A percentile compares a stretch with the other conserved stretches of the same genome.
Evolutionary conservation across 2,329 filamentous ascomycete species (phyloP).

Genomic region (Pestalotiopsis sp.): DNA sequence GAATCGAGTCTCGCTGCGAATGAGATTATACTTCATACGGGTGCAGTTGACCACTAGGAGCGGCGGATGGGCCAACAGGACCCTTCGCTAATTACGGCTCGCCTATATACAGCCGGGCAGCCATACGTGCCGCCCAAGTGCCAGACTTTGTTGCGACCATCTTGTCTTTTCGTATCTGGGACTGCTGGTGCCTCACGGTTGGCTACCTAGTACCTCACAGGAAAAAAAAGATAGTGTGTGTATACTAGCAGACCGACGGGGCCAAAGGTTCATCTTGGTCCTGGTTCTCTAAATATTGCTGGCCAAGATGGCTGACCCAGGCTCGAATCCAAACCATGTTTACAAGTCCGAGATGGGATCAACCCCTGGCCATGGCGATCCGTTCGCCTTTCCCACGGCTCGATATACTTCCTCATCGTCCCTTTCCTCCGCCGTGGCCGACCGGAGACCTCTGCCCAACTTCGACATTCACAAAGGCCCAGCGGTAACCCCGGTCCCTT

Average conservation of each 20-base stretch:
- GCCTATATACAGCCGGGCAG: neutral
- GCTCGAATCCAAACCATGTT: neutral
- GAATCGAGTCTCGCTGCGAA: neutral
- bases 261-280: neutral
- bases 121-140: neutral
- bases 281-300: neutral
- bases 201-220: neutral
- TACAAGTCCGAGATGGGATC: neutral
- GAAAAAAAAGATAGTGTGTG: neutral
- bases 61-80: neutral
- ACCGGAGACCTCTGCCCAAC: conserved; percentile 1
- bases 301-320: neutral
- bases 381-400: neutral
- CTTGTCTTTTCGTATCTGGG: neutral
- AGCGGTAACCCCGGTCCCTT: neutral
- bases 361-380: neutral
- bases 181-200: neutral
- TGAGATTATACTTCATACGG: neutral
- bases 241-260: neutral
- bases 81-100: neutral
- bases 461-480: neutral
- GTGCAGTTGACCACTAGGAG: neutral
- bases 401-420: neutral
- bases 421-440: neutral
- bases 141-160: neutral